Evolutionary conservation across 2,329 filamentous ascomycete species (phyloP).

Genomic region (Colletotrichum cordylinicola): DNA sequence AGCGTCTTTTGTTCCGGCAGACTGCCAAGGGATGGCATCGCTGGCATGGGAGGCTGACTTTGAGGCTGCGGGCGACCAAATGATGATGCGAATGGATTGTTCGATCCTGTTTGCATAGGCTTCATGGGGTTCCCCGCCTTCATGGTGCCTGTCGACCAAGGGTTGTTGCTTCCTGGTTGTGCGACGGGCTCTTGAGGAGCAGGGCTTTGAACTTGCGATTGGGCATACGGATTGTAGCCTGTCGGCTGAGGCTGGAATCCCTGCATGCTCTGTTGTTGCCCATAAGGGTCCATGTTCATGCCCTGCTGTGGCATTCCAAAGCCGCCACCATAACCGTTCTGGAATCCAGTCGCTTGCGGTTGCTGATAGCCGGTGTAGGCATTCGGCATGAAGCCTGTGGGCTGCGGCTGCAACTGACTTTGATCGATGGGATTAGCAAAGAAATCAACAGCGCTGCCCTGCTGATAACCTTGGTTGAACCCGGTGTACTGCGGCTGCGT

Average conservation of each 20-base stretch:
- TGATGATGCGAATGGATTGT: conserved; percentile 92
- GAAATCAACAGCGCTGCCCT: conserved; percentile 95
- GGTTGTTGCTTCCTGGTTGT: conserved; percentile 89
- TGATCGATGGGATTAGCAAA: conserved; percentile 93
- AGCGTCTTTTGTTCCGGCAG: conserved; percentile 87
- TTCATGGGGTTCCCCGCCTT: conserved; percentile 68
- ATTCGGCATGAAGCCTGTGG: conserved; percentile 72
- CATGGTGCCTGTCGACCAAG: conserved; percentile 75
- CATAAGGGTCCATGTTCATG: conserved; percentile 75
- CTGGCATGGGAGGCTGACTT: conserved; percentile 64
- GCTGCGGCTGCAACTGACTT: conserved; percentile 76
- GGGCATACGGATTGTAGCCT: conserved; percentile 60
- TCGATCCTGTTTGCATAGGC: conserved; percentile 90
- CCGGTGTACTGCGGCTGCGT: conserved; percentile 80
- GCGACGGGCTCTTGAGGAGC: conserved; percentile 63
- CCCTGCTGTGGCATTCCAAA: conserved; percentile 69
- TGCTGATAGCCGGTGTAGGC: conserved; percentile 57
- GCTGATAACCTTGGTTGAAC: conserved; percentile 96
- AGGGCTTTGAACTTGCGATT: conserved; percentile 44
- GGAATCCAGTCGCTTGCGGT: conserved; percentile 54
- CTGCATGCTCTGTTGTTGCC: conserved; percentile 53
- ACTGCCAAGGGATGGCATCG: conserved; percentile 61
- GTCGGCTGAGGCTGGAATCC: conserved; percentile 57
- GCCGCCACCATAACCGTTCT: conserved; percentile 68
- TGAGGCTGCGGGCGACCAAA: conserved; percentile 67